Conservation (phyloP, 129 eudicot species). For the Arctium minus region DNA sequence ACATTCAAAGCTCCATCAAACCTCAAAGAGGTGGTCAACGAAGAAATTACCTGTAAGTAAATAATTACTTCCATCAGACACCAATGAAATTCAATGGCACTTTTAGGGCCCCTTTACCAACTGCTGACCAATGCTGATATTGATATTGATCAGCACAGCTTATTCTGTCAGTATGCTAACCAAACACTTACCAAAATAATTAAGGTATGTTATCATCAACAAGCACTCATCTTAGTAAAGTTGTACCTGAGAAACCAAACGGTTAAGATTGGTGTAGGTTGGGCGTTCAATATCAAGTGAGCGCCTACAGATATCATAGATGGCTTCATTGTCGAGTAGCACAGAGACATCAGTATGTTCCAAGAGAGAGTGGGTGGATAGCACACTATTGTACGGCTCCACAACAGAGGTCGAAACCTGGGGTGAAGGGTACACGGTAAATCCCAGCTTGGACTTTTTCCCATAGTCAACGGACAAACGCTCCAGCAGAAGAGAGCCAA, state of each 20-base stretch:
- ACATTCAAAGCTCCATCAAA: conserved; percentile 39
- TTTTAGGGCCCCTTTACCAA: background rate
- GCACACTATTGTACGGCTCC: conserved; percentile 42
- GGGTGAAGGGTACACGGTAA: conserved; percentile 57
- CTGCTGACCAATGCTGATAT: no score
- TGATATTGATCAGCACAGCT: no score
- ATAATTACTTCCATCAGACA: background rate
- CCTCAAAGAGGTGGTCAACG: conserved; percentile 29
- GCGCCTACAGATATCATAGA: conserved; percentile 36
- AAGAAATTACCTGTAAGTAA: conserved; percentile 34
- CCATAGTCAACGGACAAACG: conserved; percentile 47
- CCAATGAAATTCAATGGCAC: background rate
- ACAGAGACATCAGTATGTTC: conserved; percentile 39
- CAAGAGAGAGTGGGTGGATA: conserved; percentile 37
- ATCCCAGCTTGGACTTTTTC: conserved; percentile 44
- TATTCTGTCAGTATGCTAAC: no score
- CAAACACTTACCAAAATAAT: background rate
- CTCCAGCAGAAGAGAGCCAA: conserved; percentile 39
- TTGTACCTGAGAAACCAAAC: conserved; percentile 34
- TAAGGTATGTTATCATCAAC: background rate
- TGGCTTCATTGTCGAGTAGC: conserved; percentile 29
- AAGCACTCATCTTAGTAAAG: background rate
- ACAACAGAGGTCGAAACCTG: conserved; percentile 60
- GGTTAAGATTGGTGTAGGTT: conserved; percentile 41
- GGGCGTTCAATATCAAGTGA: conserved; percentile 38